These are phyloP conservation scores for Glycine latifolia DNA, from an alignment of 306 rosid species.

Conservation along the genomic window DNA sequence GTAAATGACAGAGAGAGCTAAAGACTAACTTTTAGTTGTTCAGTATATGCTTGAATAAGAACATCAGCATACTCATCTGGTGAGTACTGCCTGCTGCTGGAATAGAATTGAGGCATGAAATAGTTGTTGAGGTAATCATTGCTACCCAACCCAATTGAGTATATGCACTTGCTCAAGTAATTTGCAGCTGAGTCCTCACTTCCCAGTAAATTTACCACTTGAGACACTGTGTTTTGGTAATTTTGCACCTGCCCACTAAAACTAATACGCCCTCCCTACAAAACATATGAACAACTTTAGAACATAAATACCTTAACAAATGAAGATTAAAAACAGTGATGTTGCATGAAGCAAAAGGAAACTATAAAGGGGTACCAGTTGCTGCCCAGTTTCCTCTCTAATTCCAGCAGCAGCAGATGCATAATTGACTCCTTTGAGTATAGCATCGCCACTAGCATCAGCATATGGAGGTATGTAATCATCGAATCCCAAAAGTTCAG, in stretches of 20 bases:
- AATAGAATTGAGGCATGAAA: conserved; percentile 79
- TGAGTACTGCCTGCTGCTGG: conserved; percentile 63
- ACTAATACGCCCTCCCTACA: conserved; percentile 78
- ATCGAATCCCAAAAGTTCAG: conserved; percentile 68
- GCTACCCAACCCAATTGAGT: conserved; percentile 88
- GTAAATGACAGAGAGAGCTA: conserved; percentile 9
- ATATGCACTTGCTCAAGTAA: conserved; percentile 81
- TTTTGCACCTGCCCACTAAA: conserved; percentile 84
- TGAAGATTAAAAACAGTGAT: not conserved
- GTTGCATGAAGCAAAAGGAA: not conserved
- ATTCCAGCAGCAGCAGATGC: conserved; percentile 99
- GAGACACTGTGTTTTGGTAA: conserved; percentile 72
- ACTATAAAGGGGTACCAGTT: conserved; percentile 58
- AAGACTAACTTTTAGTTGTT: conserved; percentile 65
- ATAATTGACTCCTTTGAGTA: conserved; percentile 85
- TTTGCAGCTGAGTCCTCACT: conserved; percentile 71
- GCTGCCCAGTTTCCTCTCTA: conserved; percentile 91
- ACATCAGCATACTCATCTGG: conserved; percentile 69
- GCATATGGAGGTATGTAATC: conserved; percentile 62
- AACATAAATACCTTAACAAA: conserved; percentile 14
- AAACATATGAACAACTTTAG: not conserved
- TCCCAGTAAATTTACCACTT: conserved; percentile 74
- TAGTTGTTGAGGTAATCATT: conserved; percentile 96
- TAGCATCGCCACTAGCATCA: conserved; percentile 61
- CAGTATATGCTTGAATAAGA: conserved; percentile 65